Percentiles rank a stretch among this genome's conserved stretches.
These are phyloP conservation scores for Phytopythium mirpurense DNA, from an alignment of 352 stramenopile species.

Conservation along the genomic window DNA sequence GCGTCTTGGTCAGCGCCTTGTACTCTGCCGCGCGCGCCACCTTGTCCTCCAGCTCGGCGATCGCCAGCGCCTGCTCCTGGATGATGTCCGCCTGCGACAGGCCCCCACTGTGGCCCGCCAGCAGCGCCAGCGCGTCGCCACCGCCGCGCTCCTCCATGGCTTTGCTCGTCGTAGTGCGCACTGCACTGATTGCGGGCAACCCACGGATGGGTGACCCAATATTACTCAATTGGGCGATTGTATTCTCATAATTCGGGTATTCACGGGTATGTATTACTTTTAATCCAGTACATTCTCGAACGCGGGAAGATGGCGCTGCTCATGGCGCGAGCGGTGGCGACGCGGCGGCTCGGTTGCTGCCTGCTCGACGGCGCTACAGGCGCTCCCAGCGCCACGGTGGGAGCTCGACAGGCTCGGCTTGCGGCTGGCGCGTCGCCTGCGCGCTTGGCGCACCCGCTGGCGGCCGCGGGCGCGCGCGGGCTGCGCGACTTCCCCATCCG, in stretches of 20 bases:
- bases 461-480: slow-evolving; percentile 16
- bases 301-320: not conserved
- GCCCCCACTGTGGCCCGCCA: not conserved
- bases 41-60: slow-evolving; percentile 40
- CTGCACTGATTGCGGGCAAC: no score
- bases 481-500: slow-evolving; percentile 60
- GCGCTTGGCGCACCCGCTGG: slow-evolving; percentile 8
- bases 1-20: slow-evolving; percentile 50
- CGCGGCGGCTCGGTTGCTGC: not conserved
- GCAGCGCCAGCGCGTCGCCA: not conserved
- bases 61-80: slow-evolving; percentile 49
- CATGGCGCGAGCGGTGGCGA: not conserved
- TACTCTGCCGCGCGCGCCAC: slow-evolving; percentile 35
- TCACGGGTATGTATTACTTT: no score
- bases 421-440: no score
- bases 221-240: not conserved
- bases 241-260: no score
- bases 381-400: no score
- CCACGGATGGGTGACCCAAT: no score
- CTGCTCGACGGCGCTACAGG: not conserved
- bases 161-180: not conserved
- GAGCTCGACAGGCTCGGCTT: no score
- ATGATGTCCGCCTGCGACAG: slow-evolving; percentile 72
- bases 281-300: slow-evolving; percentile 1
- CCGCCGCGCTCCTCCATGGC: not conserved